Base-by-base conservation (phyloP, 2,329 filamentous ascomycete species). In the Lachnellula cervina region DNA sequence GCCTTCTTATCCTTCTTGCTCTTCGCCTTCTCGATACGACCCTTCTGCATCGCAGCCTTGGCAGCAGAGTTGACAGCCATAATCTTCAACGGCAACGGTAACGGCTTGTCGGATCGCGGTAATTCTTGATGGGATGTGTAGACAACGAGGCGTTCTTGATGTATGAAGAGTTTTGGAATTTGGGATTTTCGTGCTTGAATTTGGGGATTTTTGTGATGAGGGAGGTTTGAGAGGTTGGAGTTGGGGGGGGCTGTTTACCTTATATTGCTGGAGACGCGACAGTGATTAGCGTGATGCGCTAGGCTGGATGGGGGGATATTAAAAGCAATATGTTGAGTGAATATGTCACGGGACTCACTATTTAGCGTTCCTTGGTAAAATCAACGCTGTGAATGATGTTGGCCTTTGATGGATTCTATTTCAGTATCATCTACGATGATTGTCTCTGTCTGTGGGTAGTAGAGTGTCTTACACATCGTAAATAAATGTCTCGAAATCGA, bases 11-110 rank as follows among this genome's bases (percentile, higher is more conserved):
- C 56, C 49, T 55, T 52, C 52, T 55, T 58, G 13, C 45, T 50
- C 49, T 58, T 58, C 4, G 52, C 53, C 50, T 58, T 58, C 52
- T 58, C 56, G 48, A 55, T 37, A 42, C 56, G 49, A 43, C 56
- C 56, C 45, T 58, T 58, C 45, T 50, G 45, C 56, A 58, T 58
- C 6, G 56, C 56, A 35, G 52, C 47, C 42, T 48, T 53, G 6
- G 53, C 47, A 19, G 42, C 23, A 32, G 25, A 32, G 28, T 44
- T 48, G 43, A 50, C 50, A 42, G 56, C 53, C 56, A 58, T 58
- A 48, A 34, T 40, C 3, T 8, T 37, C 7, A 17, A 6, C 5
- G 2, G 16, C 8, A 7, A 40, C 7, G 14, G 16, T 16, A 40
- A 32, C 2, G 8, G 8, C 8, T 32, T 32, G 8, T 32, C 9